Evolutionary conservation across 352 stramenopile species (phyloP).

Genomic region (Phytophthora fragariae): DNA sequence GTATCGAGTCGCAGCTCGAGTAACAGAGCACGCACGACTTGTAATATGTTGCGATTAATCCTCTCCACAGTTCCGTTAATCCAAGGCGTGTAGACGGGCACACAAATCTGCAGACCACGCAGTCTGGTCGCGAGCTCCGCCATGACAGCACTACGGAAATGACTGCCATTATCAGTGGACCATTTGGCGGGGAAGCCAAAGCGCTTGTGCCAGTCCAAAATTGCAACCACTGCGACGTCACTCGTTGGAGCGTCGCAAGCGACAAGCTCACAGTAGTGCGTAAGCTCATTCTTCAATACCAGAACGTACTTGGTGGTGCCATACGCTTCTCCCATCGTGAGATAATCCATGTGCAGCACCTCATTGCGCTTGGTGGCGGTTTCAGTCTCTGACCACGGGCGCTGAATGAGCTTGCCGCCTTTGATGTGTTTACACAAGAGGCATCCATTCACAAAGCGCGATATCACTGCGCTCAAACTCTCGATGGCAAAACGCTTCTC

Average conservation of each 20-base stretch:
- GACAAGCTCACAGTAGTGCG: conserved; percentile 10
- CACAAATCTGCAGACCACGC: background rate
- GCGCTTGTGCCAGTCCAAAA: conserved; percentile 9
- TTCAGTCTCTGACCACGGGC: too few relatives aligned
- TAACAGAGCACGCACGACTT: background rate
- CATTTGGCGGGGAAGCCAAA: background rate
- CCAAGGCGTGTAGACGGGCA: background rate
- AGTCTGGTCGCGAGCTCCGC: background rate
- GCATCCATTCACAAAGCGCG: too few relatives aligned
- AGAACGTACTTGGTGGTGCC: conserved; percentile 6
- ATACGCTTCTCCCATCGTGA: background rate
- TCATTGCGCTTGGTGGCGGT: conserved; percentile 2
- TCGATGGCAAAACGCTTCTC: background rate
- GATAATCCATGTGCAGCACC: conserved; percentile 5
- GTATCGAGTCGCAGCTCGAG: background rate
- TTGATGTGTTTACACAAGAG: too few relatives aligned
- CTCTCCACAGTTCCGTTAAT: conserved; percentile 13
- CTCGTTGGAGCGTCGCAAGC: background rate
- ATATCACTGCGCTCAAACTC: background rate
- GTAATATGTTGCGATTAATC: conserved; percentile 4
- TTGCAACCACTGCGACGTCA: background rate
- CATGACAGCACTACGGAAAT: conserved; percentile 9
- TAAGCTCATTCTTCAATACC: conserved; percentile 7
- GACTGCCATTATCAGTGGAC: conserved; percentile 1
- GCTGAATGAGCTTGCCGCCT: too few relatives aligned